Evolutionary conservation across 345 rosid genomes (phyloP).

Genomic region (Pseudoturritis turrita): DNA sequence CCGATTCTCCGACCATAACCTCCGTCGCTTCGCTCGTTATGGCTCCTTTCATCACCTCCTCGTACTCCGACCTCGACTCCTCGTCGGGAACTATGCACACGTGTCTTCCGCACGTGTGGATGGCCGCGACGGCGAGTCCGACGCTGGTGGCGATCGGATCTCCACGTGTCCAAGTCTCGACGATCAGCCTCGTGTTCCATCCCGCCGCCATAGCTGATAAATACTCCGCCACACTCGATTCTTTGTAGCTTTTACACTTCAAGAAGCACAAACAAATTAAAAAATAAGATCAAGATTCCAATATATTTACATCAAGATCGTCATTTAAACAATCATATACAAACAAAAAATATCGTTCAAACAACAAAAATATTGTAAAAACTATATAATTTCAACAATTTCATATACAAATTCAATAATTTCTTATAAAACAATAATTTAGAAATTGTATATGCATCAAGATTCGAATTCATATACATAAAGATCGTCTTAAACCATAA

Average conservation of each 20-base stretch:
- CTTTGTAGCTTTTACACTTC: conserved; percentile 44
- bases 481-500: background rate
- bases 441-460: background rate
- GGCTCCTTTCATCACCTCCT: conserved; percentile 35
- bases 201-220: conserved; percentile 89
- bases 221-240: conserved; percentile 70
- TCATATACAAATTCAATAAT: no score
- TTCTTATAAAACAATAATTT: no score
- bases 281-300: background rate
- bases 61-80: conserved; percentile 54
- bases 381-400: no score
- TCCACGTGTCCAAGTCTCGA: conserved; percentile 76
- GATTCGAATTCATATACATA: background rate
- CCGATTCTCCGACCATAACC: conserved; percentile 39
- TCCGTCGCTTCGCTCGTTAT: conserved; percentile 26
- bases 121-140: conserved; percentile 69
- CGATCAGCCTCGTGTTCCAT: conserved; percentile 74
- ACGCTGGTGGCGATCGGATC: conserved; percentile 61
- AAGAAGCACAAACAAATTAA: background rate
- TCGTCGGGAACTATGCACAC: conserved; percentile 78
- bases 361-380: background rate
- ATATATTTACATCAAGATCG: background rate
- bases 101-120: conserved; percentile 68
- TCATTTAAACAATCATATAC: background rate
- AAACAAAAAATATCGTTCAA: background rate